phyloP scores from a whole-genome alignment of 106 monocot species.

The Cymbidium sinense region DNA sequence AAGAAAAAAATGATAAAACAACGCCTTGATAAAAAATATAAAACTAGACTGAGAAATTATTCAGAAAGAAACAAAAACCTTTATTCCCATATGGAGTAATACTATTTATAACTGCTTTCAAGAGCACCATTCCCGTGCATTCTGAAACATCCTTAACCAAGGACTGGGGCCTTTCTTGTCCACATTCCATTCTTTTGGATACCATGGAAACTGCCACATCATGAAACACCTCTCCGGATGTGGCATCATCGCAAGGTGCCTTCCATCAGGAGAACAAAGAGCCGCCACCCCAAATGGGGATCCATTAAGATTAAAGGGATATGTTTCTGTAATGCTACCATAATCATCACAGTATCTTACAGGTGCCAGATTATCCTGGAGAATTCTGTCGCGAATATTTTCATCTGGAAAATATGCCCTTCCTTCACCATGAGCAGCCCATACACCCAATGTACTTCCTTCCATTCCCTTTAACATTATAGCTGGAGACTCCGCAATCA shows the following conservation, averaged over 20 bases:
- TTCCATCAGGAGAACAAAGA: slow-evolving; percentile 85
- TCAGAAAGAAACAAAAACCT: background rate
- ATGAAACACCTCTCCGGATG: slow-evolving; percentile 95
- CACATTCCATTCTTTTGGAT: slow-evolving; percentile 73
- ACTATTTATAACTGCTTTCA: background rate
- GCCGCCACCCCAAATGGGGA: slow-evolving; percentile 86
- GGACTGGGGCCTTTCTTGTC: slow-evolving; percentile 79
- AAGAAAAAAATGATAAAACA: background rate
- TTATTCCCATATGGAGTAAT: background rate
- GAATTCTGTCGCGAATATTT: slow-evolving; percentile 28
- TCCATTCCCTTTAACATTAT: slow-evolving; percentile 95
- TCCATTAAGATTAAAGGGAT: slow-evolving; percentile 97
- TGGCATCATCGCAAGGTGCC: slow-evolving; percentile 99
- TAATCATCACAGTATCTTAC: slow-evolving; percentile 86
- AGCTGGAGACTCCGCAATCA: slow-evolving; percentile 63
- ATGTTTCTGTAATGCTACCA: slow-evolving; percentile 51
- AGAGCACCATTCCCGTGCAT: slow-evolving; percentile 91
- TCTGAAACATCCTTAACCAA: slow-evolving; percentile 92
- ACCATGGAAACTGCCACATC: slow-evolving; percentile 99
- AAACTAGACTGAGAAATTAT: background rate
- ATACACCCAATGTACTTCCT: slow-evolving; percentile 82
- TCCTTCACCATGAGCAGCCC: slow-evolving; percentile 95
- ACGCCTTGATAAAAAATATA: background rate
- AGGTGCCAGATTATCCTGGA: slow-evolving; percentile 54
- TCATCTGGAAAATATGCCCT: slow-evolving; percentile 78